These are phyloP conservation scores for Actinomortierella wolfii DNA, from an alignment of 371 early-diverging fungal species.

Conservation along the genomic window DNA sequence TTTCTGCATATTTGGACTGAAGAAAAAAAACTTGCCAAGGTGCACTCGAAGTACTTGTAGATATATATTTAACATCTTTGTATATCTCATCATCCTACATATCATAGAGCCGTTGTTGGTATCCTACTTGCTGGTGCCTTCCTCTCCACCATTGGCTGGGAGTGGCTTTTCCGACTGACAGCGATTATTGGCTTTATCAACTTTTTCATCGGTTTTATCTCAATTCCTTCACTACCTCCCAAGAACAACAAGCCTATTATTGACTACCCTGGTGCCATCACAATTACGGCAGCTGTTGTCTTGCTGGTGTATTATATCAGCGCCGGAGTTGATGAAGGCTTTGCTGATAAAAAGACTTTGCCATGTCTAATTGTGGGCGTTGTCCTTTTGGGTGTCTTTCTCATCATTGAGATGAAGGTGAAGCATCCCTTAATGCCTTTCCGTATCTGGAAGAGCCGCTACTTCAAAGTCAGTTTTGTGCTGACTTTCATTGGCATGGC, in stretches of 20 bases:
- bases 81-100: too few species aligned
- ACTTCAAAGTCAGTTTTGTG: constrained; percentile 16
- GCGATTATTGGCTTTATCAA: constrained; percentile 24
- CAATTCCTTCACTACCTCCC: constrained; percentile 8
- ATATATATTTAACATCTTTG: too few species aligned
- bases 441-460: constrained; percentile 22
- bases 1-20: too few species aligned
- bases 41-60: too few species aligned
- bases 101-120: too few species aligned
- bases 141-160: constrained; percentile 23
- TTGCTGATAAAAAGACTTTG: constrained; percentile 26
- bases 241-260: constrained; percentile 18
- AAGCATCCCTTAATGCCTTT: constrained; percentile 29
- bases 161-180: constrained; percentile 37
- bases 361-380: constrained; percentile 19
- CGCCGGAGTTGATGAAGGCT: constrained; percentile 27
- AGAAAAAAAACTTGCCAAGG: too few species aligned
- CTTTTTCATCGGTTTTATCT: constrained; percentile 8
- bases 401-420: constrained; percentile 15
- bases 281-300: constrained; percentile 19
- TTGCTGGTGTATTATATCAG: constrained; percentile 36
- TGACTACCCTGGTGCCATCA: constrained; percentile 25
- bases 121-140: constrained; percentile 33
- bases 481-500: constrained; percentile 24
- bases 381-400: constrained; percentile 13